Evolutionary conservation across 257 asterid species (phyloP).

Genomic region (Gentiana dahurica): DNA sequence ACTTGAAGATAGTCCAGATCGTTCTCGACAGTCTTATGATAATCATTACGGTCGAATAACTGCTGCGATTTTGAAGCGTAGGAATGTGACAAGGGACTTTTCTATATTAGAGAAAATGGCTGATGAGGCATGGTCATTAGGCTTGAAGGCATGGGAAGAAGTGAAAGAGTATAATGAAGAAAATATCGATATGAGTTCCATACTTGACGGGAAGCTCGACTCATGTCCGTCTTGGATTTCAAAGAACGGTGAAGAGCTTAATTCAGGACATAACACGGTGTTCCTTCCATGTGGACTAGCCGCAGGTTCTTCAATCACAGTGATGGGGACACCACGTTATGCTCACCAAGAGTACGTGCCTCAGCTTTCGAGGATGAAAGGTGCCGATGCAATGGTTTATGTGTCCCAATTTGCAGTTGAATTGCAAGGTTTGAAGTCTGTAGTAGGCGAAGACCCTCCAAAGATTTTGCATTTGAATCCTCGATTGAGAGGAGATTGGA

Average conservation of each 20-base stretch:
- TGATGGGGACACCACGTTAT: conserved; percentile 72
- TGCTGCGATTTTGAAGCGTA: conserved; percentile 37
- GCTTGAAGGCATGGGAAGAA: conserved; percentile 91
- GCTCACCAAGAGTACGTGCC: conserved; percentile 95
- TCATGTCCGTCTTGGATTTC: conserved; percentile 93
- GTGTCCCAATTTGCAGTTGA: conserved; percentile 93
- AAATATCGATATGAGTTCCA: conserved; percentile 52
- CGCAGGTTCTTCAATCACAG: conserved; percentile 89
- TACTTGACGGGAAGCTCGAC: conserved; percentile 88
- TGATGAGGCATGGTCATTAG: conserved; percentile 84
- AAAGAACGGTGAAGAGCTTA: conserved; percentile 49
- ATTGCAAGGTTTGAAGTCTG: conserved; percentile 87
- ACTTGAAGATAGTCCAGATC: conserved; percentile 17
- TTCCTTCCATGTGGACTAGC: conserved; percentile 97
- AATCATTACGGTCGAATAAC: conserved; percentile 73
- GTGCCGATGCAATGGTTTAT: conserved; percentile 48
- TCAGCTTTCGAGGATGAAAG: conserved; percentile 54
- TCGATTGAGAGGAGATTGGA: conserved; percentile 95
- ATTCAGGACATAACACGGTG: conserved; percentile 44
- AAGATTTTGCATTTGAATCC: conserved; percentile 95
- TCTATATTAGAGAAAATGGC: conserved; percentile 70
- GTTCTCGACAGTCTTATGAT: conserved; percentile 22
- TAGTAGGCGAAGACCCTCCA: conserved; percentile 97
- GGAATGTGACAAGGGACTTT: conserved; percentile 38
- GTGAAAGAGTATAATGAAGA: conserved; percentile 44